These are phyloP conservation scores for Ampelomyces quisqualis DNA, from an alignment of 2,329 filamentous ascomycete species.

Conservation along the genomic window DNA sequence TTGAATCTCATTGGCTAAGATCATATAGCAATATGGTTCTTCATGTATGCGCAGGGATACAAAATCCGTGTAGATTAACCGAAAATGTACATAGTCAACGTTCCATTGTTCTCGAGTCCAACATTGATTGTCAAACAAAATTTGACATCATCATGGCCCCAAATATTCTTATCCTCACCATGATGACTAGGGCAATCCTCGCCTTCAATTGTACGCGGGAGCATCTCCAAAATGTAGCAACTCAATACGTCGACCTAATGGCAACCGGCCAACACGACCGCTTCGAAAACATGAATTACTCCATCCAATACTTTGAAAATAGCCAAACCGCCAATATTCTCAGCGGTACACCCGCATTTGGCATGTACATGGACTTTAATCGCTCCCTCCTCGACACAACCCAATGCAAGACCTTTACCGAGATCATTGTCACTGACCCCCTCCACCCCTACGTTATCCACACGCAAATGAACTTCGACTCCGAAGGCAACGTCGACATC, in stretches of 20 bases:
- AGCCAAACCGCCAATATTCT: constrained; percentile 13
- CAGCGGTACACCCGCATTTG: constrained; percentile 17
- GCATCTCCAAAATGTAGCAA: constrained; percentile 7
- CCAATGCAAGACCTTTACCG: constrained; percentile 30
- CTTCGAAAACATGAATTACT: constrained; percentile 18
- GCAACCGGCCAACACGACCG: constrained; percentile 18
- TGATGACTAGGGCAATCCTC: not conserved
- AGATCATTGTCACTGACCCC: constrained; percentile 22
- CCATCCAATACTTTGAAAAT: constrained; percentile 24
- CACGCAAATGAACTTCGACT: constrained; percentile 24
- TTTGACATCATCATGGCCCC: not conserved
- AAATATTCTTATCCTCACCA: not conserved
- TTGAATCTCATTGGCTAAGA: not conserved
- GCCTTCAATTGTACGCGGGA: constrained; percentile 14
- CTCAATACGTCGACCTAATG: constrained; percentile 12
- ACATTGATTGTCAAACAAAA: no score
- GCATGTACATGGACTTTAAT: constrained; percentile 19
- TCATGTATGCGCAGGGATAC: not conserved
- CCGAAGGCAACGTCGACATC: constrained; percentile 11
- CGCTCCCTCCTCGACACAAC: constrained; percentile 22
- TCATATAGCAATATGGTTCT: not conserved
- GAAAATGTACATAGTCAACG: no score
- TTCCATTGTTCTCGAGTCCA: no score
- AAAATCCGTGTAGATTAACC: no score
- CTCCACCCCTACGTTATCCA: constrained; percentile 28